These are phyloP conservation scores for Cladosporium austrohemisphaericum DNA, from an alignment of 2,329 filamentous ascomycete species.

Conservation along the genomic window DNA sequence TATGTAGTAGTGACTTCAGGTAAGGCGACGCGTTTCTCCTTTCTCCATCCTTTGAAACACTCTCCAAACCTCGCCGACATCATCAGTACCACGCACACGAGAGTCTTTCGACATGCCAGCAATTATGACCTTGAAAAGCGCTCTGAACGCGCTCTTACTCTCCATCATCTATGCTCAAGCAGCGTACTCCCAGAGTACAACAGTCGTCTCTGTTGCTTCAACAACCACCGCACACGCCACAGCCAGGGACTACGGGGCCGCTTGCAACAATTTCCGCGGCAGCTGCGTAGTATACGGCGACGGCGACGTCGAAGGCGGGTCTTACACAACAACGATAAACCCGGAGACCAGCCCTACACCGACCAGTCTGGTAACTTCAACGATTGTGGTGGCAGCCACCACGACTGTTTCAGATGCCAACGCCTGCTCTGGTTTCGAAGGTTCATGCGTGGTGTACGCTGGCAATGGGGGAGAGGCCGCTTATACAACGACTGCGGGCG, in stretches of 20 bases:
- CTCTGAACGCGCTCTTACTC: neutral
- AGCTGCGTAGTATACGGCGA: slow-evolving; percentile 10
- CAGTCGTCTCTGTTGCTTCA: slow-evolving; percentile 1
- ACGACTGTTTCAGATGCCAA: neutral
- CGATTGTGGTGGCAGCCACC: neutral
- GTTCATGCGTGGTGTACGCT: slow-evolving; percentile 5
- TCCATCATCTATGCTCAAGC: neutral
- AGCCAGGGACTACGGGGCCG: neutral
- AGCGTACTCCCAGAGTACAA: slow-evolving; percentile 5
- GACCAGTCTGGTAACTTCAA: neutral
- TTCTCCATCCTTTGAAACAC: no score
- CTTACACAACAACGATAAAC: slow-evolving; percentile 1
- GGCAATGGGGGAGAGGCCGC: neutral
- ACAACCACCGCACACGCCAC: slow-evolving; percentile 3
- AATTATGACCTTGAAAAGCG: no score
- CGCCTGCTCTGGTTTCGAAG: neutral
- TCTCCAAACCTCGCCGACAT: no score
- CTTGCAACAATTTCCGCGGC: slow-evolving; percentile 10
- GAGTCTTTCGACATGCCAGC: neutral
- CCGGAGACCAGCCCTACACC: neutral
- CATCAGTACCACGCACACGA: neutral
- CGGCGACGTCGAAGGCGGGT: neutral
- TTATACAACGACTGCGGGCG: neutral
- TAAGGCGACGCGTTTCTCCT: no score
- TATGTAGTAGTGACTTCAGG: neutral